Conservation (phyloP, 179 eudicot genomes). For the Silene vulgaris region DNA sequence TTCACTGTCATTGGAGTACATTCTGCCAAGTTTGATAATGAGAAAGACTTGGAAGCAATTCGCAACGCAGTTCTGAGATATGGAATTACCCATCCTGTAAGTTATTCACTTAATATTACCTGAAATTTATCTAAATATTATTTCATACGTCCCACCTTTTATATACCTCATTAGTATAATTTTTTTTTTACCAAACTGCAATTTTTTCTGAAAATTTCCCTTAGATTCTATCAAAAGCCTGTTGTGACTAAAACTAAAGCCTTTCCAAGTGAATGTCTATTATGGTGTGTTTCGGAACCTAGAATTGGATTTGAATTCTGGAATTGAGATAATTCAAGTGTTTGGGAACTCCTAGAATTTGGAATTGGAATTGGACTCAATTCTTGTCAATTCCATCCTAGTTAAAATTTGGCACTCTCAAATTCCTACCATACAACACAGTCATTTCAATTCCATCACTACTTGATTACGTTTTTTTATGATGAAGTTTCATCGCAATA, state of each 20-base stretch:
- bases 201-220: not conserved
- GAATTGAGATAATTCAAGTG: no score
- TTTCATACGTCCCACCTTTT: not conserved
- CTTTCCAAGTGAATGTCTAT: not conserved
- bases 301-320: no score
- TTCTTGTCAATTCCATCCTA: no score
- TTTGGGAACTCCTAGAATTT: no score
- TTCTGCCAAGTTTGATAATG: slow-evolving; percentile 97
- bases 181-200: not conserved
- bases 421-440: no score
- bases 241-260: not conserved
- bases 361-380: no score
- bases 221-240: not conserved
- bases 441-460: no score
- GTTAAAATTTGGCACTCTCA: no score
- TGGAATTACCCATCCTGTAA: slow-evolving; percentile 80
- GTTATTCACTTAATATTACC: slow-evolving; percentile 24
- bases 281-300: no score
- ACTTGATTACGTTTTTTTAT: no score
- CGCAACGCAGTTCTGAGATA: slow-evolving; percentile 90
- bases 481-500: no score
- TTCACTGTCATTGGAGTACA: slow-evolving; percentile 92
- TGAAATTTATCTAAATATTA: not conserved
- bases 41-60: slow-evolving; percentile 88
- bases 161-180: not conserved